A percentile compares a stretch with the other conserved stretches of the same genome.
Conservation (phyloP, 2,329 filamentous ascomycete species). For the Neopestalotiopsis sp. region DNA sequence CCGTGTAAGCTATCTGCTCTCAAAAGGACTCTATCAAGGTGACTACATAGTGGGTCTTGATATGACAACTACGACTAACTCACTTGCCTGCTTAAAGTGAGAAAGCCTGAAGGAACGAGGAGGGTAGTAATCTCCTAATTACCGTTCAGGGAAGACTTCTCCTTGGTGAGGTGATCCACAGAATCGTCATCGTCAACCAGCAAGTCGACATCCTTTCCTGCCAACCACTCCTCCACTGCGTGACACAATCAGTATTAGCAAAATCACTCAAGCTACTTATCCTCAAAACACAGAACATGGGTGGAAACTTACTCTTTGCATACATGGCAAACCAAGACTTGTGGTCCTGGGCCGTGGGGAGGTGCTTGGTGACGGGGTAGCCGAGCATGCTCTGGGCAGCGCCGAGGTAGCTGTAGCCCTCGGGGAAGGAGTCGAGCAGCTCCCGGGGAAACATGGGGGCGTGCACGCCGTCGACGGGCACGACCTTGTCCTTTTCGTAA, state of each 20-base stretch:
- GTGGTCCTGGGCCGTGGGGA: constrained; percentile 46
- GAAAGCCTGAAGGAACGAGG: too few relatives aligned
- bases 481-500: constrained; percentile 57
- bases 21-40: too few relatives aligned
- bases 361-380: constrained; percentile 45
- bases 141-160: neutral
- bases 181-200: constrained; percentile 17
- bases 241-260: neutral
- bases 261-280: neutral
- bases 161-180: neutral
- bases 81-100: too few relatives aligned
- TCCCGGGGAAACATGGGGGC: constrained; percentile 44
- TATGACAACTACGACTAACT: too few relatives aligned
- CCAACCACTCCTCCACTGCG: constrained; percentile 44
- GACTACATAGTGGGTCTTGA: too few relatives aligned
- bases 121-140: neutral
- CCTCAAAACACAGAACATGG: neutral
- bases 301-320: constrained; percentile 34
- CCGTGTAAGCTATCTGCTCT: too few relatives aligned
- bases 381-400: constrained; percentile 52
- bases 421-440: constrained; percentile 45
- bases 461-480: constrained; percentile 48
- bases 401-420: constrained; percentile 53
- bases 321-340: constrained; percentile 47
- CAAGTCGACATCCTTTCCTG: constrained; percentile 30